Percentiles rank a stretch among this genome's conserved stretches.
Conservation (phyloP, 192 early-diverging fungal species). For the Rhizophagus sp. region DNA sequence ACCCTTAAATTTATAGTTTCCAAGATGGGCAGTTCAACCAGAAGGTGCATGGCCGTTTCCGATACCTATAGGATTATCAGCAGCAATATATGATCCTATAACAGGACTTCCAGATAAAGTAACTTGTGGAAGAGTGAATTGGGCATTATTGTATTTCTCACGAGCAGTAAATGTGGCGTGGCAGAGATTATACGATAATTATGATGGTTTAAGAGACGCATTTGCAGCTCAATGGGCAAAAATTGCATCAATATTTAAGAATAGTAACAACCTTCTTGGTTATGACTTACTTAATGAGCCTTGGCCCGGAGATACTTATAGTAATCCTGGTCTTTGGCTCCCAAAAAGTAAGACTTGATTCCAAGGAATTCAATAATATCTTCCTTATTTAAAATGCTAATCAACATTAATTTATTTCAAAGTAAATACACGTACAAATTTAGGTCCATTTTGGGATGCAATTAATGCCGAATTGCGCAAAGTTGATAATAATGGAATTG, state of each 20-base stretch:
- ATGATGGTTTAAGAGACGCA: constrained; percentile 52
- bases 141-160: constrained; percentile 42
- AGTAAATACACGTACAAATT: constrained; percentile 41
- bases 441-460: constrained; percentile 55
- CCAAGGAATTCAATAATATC: neutral
- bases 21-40: neutral
- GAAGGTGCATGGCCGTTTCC: neutral
- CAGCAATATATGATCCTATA: constrained; percentile 33
- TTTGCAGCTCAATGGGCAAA: constrained; percentile 60
- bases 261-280: constrained; percentile 54
- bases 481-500: constrained; percentile 52
- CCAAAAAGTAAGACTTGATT: constrained; percentile 33
- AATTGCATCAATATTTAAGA: constrained; percentile 49
- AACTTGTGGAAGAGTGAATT: constrained; percentile 36
- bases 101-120: constrained; percentile 39
- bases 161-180: constrained; percentile 50
- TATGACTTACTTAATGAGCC: constrained; percentile 71
- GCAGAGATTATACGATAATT: constrained; percentile 58
- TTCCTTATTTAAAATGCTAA: neutral
- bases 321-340: constrained; percentile 45
- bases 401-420: neutral
- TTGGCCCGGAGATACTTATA: constrained; percentile 50
- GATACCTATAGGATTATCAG: neutral
- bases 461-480: constrained; percentile 50
- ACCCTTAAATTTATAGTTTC: neutral